Evolutionary conservation across 2,329 filamentous ascomycete species (phyloP), one percentile per base, ranked within the genome.

Genomic region (Alternaria gaisen): DNA sequence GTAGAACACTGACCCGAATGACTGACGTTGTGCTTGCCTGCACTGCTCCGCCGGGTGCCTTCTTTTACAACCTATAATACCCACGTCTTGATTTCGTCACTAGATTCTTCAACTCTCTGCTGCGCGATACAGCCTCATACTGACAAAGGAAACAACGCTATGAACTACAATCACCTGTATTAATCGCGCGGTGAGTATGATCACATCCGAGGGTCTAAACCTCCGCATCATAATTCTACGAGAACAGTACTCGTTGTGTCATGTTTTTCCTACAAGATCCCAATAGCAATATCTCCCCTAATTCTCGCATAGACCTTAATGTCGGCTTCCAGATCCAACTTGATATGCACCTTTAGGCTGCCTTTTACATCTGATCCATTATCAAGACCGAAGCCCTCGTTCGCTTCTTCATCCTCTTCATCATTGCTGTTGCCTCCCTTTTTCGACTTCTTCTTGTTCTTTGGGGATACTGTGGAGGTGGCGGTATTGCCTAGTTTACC

Each of bases 251-350:
- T 14, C 3, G 12, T 36, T 14, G 6, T 36, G n/a, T 36, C 12
- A n/a, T 38, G 16, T n/a, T 9, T 8, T 38, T n/a, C 34, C 10
- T 14, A 38, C 62, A 71, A 55, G 4, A 71, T 56, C 6, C 68
- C 67, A 42, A 71, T 71, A 1, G 68, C 68, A 28, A 71, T 70
- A 9, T 71, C 68, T 16, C 68, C 68, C 50, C 67, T 69, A 11
- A 71, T 64, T 30, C 65, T 58, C 8, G 67, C 68, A 18, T 66
- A 66, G 14, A 70, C 61, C n/a, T 61, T 58, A 26, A 71, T 71
- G 34, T 70, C 67, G 12, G 32, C 32, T 36, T 36, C 32, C 32
- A 36, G 6, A 16, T 36, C 32, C 32, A 36, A 36, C 56, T 68
- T 71, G 54, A 69, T 69, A 26, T 70, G 67, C 10, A 70, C 58